Percentiles rank a stretch among this genome's conserved stretches.
These are phyloP conservation scores for Pleurotus citrinopileatus DNA, from an alignment of 768 basidiomycete genomes.

Conservation along the genomic window DNA sequence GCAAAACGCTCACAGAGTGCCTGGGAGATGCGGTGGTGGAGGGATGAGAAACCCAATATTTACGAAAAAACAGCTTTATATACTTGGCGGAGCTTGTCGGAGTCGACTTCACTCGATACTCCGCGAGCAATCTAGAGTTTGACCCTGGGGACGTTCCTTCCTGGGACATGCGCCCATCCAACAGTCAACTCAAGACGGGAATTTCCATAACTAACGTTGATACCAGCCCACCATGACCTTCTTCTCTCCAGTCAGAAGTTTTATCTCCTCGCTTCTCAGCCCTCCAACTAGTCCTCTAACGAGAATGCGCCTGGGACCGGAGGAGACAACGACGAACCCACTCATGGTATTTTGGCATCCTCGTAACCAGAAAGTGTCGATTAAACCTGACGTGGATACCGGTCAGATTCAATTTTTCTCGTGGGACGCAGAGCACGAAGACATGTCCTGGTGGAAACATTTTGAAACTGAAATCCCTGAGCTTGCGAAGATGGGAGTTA, in stretches of 20 bases:
- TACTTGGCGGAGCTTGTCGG: slow-evolving; percentile 21
- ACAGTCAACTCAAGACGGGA: neutral
- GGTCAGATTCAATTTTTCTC: slow-evolving; percentile 79
- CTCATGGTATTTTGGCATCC: slow-evolving; percentile 53
- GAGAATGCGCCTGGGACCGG: slow-evolving; percentile 61
- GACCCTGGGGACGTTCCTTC: slow-evolving; percentile 5
- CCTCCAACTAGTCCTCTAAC: slow-evolving; percentile 40
- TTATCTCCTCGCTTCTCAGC: slow-evolving; percentile 19
- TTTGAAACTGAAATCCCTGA: slow-evolving; percentile 62
- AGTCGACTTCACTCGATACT: slow-evolving; percentile 19
- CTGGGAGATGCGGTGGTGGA: slow-evolving; percentile 43
- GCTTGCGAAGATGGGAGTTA: slow-evolving; percentile 67
- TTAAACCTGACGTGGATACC: slow-evolving; percentile 6
- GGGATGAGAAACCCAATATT: slow-evolving; percentile 30
- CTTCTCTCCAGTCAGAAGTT: slow-evolving; percentile 27
- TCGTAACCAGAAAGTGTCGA: neutral
- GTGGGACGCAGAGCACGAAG: slow-evolving; percentile 61
- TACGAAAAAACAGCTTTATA: slow-evolving; percentile 13
- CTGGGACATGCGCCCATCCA: neutral
- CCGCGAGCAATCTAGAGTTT: no score
- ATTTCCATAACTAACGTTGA: neutral
- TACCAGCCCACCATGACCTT: slow-evolving; percentile 16
- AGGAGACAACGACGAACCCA: slow-evolving; percentile 47
- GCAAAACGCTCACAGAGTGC: slow-evolving; percentile 59
- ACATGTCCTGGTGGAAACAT: slow-evolving; percentile 79